phyloP scores from a whole-genome alignment of 805 yeast species.

The Metschnikowia proteae region DNA sequence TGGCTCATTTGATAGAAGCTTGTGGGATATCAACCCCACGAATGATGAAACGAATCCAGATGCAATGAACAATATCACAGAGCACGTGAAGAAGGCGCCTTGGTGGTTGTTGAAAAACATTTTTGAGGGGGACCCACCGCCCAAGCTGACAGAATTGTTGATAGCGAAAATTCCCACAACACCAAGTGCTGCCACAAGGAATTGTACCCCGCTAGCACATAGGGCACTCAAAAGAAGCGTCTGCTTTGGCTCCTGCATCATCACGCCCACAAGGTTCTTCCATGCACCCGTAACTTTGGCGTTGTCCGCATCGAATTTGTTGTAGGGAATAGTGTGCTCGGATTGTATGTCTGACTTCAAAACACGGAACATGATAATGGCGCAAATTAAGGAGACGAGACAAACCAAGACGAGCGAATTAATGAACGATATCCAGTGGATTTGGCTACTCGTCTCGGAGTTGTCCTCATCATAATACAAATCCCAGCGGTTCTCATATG shows the following conservation, averaged over 20 bases:
- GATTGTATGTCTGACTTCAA: constrained; percentile 47
- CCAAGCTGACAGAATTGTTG: constrained; percentile 26
- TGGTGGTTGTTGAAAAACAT: constrained; percentile 61
- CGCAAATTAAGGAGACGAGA: constrained; percentile 61
- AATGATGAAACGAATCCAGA: constrained; percentile 78
- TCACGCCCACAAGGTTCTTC: constrained; percentile 53
- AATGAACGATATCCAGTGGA: constrained; percentile 76
- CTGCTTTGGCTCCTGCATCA: constrained; percentile 48
- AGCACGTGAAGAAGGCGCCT: constrained; percentile 61
- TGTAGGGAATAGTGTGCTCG: constrained; percentile 24
- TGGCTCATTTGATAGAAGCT: constrained; percentile 43
- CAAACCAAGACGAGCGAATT: constrained; percentile 66
- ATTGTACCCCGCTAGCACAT: constrained; percentile 73
- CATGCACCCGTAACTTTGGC: constrained; percentile 29
- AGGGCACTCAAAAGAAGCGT: constrained; percentile 51
- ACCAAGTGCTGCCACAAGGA: constrained; percentile 60
- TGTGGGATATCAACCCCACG: constrained; percentile 60
- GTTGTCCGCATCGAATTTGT: not conserved
- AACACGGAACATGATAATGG: constrained; percentile 55
- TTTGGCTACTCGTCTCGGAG: constrained; percentile 39
- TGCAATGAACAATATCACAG: constrained; percentile 55
- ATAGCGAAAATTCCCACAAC: constrained; percentile 51
- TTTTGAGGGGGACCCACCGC: constrained; percentile 38
- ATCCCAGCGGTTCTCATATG: constrained; percentile 71
- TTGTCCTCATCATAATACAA: constrained; percentile 58